A percentile compares a stretch with the other conserved stretches of the same genome.
Evolutionary conservation across 2,329 filamentous ascomycete species (phyloP).

Genomic region (Ciborinia camelliae): DNA sequence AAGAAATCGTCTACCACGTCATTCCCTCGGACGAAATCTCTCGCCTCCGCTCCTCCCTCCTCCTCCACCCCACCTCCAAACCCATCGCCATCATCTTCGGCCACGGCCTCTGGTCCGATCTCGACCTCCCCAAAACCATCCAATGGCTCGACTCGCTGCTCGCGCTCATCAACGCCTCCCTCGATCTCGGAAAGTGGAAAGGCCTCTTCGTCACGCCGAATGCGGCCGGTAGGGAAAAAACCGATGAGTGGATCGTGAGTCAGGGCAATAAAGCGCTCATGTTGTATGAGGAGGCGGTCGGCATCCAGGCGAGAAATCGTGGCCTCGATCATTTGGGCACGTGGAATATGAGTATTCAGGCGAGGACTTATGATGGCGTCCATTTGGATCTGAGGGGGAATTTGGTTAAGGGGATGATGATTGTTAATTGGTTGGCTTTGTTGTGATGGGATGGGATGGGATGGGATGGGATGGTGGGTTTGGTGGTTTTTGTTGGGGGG

Average conservation of each 20-base stretch:
- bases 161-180: slow-evolving; percentile 29
- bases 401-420: slow-evolving; percentile 49
- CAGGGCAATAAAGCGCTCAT: slow-evolving; percentile 49
- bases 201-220: slow-evolving; percentile 44
- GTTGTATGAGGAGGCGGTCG: slow-evolving; percentile 42
- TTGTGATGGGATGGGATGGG: slow-evolving; percentile 2
- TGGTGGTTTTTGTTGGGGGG: too few relatives aligned
- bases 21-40: slow-evolving; percentile 42
- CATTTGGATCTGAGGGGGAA: slow-evolving; percentile 48
- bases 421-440: slow-evolving; percentile 45
- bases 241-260: slow-evolving; percentile 45
- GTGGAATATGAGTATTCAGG: slow-evolving; percentile 51
- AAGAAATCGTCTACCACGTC: slow-evolving; percentile 45
- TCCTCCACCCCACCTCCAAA: slow-evolving; percentile 25
- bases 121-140: slow-evolving; percentile 42
- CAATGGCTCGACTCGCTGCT: slow-evolving; percentile 43
- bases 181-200: slow-evolving; percentile 24
- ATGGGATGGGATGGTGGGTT: too few relatives aligned
- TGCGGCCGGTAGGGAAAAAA: slow-evolving; percentile 45
- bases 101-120: slow-evolving; percentile 48
- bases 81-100: slow-evolving; percentile 45
- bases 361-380: slow-evolving; percentile 47
- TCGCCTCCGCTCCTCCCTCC: slow-evolving; percentile 41
- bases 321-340: slow-evolving; percentile 47
- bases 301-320: slow-evolving; percentile 32